These are phyloP conservation scores for Euptelea pleiosperma DNA, from an alignment of 164 flowering plant genomes.

Conservation along the genomic window DNA sequence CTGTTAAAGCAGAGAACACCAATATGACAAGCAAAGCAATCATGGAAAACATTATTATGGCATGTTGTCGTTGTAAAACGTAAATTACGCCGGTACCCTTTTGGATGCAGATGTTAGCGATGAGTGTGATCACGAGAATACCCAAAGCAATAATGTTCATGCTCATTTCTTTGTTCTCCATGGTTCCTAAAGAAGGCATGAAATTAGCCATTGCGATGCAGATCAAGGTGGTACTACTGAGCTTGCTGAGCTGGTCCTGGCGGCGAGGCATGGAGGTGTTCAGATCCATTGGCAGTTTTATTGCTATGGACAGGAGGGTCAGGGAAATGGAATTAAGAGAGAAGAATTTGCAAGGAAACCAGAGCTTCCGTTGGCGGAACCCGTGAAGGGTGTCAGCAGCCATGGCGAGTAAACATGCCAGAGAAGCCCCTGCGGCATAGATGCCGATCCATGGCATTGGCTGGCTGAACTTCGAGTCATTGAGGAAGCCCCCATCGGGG, in stretches of 20 bases:
- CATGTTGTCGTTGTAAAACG: constrained; percentile 43
- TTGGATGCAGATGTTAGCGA: constrained; percentile 54
- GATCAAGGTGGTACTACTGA: constrained; percentile 48
- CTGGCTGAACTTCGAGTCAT: constrained; percentile 35
- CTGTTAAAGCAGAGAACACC: constrained; percentile 6
- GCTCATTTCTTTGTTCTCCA: constrained; percentile 36
- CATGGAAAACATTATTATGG: constrained; percentile 33
- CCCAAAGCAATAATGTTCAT: constrained; percentile 51
- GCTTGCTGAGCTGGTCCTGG: constrained; percentile 57
- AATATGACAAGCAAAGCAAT: constrained; percentile 16
- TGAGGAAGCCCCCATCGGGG: constrained; percentile 32
- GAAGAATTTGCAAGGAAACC: constrained; percentile 65
- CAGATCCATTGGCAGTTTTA: constrained; percentile 57
- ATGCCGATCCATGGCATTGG: constrained; percentile 24
- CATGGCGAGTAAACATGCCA: constrained; percentile 48
- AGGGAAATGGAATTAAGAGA: constrained; percentile 55
- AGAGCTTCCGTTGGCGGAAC: constrained; percentile 34
- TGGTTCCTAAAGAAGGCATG: constrained; percentile 60
- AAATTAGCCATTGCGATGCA: constrained; percentile 52
- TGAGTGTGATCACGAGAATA: constrained; percentile 47
- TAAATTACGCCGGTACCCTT: constrained; percentile 52
- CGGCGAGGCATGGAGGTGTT: constrained; percentile 54
- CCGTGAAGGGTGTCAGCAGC: constrained; percentile 37
- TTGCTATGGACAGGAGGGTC: constrained; percentile 44
- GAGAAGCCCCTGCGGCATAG: constrained; percentile 55